Evolutionary conservation across 768 basidiomycete species (phyloP), one percentile per base, ranked within the genome.

Genomic region (Tremella yokohamensis): DNA sequence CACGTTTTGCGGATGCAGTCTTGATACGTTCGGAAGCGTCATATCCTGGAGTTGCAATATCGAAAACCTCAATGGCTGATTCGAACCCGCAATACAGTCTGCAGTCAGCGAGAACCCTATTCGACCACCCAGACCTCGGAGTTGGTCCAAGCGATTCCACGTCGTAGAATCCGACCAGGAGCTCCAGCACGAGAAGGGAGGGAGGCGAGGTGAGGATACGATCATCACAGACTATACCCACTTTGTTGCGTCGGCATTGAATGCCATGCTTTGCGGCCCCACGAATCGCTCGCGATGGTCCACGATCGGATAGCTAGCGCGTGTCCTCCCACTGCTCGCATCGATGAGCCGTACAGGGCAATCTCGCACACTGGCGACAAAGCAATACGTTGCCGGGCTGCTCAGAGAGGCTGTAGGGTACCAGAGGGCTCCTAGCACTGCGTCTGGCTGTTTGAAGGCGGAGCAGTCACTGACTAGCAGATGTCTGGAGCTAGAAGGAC

Each of bases 221-320:
- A 8, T 22, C 22, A 18, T 12, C 20, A 22, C 29, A 4, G 11
- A 34, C 4, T 34, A 34, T 34, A 66, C 81, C 54, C 56, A 91
- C 91, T 81, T 86, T 37, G 84, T 79, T 0, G 83, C 84, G 3
- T 82, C 77, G 1, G 80, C 74, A 64, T 89, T 88, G 76, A 96
- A 97, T 0, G 86, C 81, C 58, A 97, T 79, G 64, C 84, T 84
- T 54, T 90, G 87, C 0, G 94, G 92, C 0, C 90, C 91, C 40
- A 96, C 80, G 54, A 89, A 84, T 29, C 92, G 83, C 77, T 97
- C 94, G n/a, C 87, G 81, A 67, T 98, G 93, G 74, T 97, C 92
- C 9, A 97, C 83, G 39, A 97, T 94, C 40, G 81, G 81, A 74
- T 98, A 97, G 0, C 90, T 92, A 0, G 92, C 94, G 16, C 93